Evolutionary conservation across 352 stramenopile genomes (phyloP).

Genomic region (Albugo laibachii): DNA sequence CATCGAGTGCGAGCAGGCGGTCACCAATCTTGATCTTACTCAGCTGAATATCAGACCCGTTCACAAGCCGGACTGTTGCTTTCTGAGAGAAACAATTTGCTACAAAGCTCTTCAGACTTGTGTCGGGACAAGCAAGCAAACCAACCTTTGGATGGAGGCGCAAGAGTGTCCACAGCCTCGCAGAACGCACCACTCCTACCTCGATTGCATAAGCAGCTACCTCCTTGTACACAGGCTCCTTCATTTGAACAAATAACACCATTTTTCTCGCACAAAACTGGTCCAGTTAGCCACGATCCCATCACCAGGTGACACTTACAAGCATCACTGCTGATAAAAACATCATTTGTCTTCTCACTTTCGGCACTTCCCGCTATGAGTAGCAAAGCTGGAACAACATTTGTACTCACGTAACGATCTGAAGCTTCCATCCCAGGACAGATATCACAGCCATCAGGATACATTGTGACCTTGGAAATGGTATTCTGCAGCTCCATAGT

Average conservation of each 20-base stretch:
- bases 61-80: constrained; percentile 16
- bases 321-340: constrained; percentile 39
- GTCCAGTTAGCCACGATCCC: background rate
- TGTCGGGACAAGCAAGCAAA: constrained; percentile 5
- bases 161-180: constrained; percentile 5
- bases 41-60: constrained; percentile 12
- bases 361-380: constrained; percentile 50
- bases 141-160: constrained; percentile 17
- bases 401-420: constrained; percentile 31
- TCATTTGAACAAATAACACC: constrained; percentile 42
- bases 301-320: constrained; percentile 12
- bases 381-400: constrained; percentile 29
- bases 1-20: constrained; percentile 27
- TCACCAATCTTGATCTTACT: constrained; percentile 21
- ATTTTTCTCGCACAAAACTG: constrained; percentile 56
- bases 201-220: constrained; percentile 39
- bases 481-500: constrained; percentile 18
- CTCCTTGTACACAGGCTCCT: constrained; percentile 39
- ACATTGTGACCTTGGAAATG: constrained; percentile 30
- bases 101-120: background rate
- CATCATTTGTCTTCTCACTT: constrained; percentile 52
- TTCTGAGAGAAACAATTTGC: background rate
- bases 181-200: constrained; percentile 38
- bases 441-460: constrained; percentile 45
- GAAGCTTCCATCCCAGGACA: constrained; percentile 15